Evolutionary conservation across 1,284 basidiomycete species (phyloP).

Genomic region (Coniophora puteana): DNA sequence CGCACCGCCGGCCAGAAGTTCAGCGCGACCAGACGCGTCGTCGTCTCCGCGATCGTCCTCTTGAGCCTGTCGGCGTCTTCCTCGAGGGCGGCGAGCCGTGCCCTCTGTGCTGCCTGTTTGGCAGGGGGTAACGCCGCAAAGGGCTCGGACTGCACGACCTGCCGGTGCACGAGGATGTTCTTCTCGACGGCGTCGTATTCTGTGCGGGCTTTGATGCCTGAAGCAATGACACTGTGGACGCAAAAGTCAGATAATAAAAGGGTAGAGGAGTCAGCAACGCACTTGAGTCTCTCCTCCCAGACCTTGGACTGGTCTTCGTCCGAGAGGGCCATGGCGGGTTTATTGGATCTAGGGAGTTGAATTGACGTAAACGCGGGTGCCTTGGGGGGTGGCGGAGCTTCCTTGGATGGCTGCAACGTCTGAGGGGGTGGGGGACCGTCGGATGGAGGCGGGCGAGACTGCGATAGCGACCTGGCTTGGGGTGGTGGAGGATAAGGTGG

Average conservation of each 20-base stretch:
- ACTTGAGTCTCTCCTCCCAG: slow-evolving; percentile 31
- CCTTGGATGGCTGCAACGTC: slow-evolving; percentile 14
- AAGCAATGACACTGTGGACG: slow-evolving; percentile 24
- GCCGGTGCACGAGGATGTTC: slow-evolving; percentile 20
- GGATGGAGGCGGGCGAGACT: no score
- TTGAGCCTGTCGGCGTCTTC: slow-evolving; percentile 19
- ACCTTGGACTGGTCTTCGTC: slow-evolving; percentile 26
- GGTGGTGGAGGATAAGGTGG: no score
- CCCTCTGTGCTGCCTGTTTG: slow-evolving; percentile 13
- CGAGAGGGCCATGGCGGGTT: slow-evolving; percentile 16
- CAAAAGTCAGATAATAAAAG: slow-evolving; percentile 1
- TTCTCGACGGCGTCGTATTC: slow-evolving; percentile 26
- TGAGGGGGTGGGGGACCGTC: slow-evolving; percentile 15
- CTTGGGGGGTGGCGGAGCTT: slow-evolving; percentile 14
- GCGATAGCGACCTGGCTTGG: no score
- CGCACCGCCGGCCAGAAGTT: slow-evolving; percentile 26
- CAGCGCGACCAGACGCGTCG: slow-evolving; percentile 22
- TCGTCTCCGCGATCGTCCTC: slow-evolving; percentile 24
- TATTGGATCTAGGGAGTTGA: slow-evolving; percentile 4
- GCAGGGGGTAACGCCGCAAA: slow-evolving; percentile 11
- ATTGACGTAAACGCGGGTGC: slow-evolving; percentile 16
- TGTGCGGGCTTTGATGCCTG: slow-evolving; percentile 26
- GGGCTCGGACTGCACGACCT: slow-evolving; percentile 18
- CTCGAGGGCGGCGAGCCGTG: slow-evolving; percentile 20
- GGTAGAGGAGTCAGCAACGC: slow-evolving; percentile 5